Conservation (phyloP, 1,284 basidiomycete species). For the Rhodotorula sp. region DNA sequence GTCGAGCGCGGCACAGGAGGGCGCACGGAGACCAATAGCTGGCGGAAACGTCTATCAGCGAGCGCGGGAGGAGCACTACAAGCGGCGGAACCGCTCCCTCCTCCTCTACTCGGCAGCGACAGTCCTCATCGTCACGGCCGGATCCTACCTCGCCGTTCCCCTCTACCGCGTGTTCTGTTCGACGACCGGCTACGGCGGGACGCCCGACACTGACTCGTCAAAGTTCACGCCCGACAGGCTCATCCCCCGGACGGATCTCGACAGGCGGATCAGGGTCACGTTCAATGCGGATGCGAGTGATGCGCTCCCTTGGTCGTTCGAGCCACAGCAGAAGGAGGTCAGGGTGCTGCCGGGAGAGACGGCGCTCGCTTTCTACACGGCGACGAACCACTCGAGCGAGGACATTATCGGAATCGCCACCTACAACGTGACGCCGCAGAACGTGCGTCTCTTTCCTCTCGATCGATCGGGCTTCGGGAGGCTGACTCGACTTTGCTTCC, state of each 20-base stretch:
- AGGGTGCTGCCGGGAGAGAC: slow-evolving; percentile 93
- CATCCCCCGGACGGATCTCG: slow-evolving; percentile 64
- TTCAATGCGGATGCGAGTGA: slow-evolving; percentile 93
- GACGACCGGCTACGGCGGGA: slow-evolving; percentile 94
- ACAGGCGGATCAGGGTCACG: slow-evolving; percentile 72
- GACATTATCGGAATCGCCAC: slow-evolving; percentile 99
- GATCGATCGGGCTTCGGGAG: no score
- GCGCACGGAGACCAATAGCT: not conserved
- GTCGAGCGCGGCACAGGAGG: no score
- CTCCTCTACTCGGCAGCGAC: slow-evolving; percentile 43
- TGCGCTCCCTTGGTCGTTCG: slow-evolving; percentile 88
- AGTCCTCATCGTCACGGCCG: slow-evolving; percentile 74
- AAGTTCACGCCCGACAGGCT: slow-evolving; percentile 78
- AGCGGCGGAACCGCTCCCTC: slow-evolving; percentile 37
- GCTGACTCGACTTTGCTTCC: not conserved
- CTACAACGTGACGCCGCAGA: slow-evolving; percentile 91
- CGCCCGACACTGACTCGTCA: slow-evolving; percentile 74
- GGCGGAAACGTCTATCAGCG: slow-evolving; percentile 16
- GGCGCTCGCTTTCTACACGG: slow-evolving; percentile 93
- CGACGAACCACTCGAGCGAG: slow-evolving; percentile 76
- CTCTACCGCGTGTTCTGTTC: slow-evolving; percentile 97
- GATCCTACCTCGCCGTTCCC: slow-evolving; percentile 94
- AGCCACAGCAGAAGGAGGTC: slow-evolving; percentile 85
- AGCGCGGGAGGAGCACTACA: slow-evolving; percentile 25
- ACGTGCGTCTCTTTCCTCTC: slow-evolving; percentile 62